These are phyloP conservation scores for Dovyalis caffra DNA, from an alignment of 345 rosid genomes.

Conservation along the genomic window DNA sequence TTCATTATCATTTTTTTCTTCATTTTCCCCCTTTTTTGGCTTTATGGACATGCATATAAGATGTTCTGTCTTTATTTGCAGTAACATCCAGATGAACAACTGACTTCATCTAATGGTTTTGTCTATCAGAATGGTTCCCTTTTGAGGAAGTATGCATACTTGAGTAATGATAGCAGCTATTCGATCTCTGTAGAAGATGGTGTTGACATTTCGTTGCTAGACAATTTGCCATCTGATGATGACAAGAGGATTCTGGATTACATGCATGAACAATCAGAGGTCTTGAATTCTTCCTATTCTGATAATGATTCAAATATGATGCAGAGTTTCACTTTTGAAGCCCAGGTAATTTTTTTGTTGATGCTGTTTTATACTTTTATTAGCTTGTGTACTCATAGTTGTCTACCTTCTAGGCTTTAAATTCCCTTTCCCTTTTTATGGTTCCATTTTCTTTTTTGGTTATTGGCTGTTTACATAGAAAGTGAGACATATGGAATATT, in stretches of 20 bases:
- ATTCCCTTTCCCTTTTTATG: too few species aligned
- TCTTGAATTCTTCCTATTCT: slow-evolving; percentile 31
- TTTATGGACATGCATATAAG: neutral
- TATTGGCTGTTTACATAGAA: too few species aligned
- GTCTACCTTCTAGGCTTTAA: too few species aligned
- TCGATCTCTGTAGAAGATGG: slow-evolving; percentile 78
- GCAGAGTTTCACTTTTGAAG: slow-evolving; percentile 84
- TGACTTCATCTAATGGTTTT: slow-evolving; percentile 7
- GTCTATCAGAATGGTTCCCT: slow-evolving; percentile 74
- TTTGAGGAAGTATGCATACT: slow-evolving; percentile 76
- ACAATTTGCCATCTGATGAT: slow-evolving; percentile 43
- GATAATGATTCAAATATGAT: slow-evolving; percentile 42
- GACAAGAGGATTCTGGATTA: slow-evolving; percentile 41
- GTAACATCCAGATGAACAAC: neutral
- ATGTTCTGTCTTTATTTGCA: neutral
- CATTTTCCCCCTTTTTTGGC: neutral
- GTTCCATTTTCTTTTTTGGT: too few species aligned
- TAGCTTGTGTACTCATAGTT: too few species aligned
- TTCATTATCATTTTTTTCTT: neutral
- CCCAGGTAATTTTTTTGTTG: slow-evolving; percentile 53
- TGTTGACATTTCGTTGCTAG: slow-evolving; percentile 66
- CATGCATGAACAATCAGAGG: slow-evolving; percentile 37
- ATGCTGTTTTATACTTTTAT: neutral
- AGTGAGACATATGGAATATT: too few species aligned
- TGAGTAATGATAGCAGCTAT: slow-evolving; percentile 93